phyloP scores from a whole-genome alignment of 441 rosid species.

The Erysimum cheiri region DNA sequence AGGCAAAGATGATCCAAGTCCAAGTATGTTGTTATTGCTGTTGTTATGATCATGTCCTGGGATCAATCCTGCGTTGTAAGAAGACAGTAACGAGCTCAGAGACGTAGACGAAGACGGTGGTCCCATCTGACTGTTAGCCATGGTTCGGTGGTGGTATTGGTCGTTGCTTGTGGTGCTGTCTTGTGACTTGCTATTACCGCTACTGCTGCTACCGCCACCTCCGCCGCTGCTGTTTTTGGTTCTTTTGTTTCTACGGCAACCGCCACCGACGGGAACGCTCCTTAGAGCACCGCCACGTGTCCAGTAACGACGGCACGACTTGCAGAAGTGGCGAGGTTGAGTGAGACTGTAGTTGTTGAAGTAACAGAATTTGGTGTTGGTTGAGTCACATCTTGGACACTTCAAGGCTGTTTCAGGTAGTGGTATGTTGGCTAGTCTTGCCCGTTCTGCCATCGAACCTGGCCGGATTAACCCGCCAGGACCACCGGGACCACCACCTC shows the following conservation, averaged over 20 bases:
- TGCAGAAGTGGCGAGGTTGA: slow-evolving; percentile 76
- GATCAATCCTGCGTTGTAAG: slow-evolving; percentile 50
- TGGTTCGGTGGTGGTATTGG: slow-evolving; percentile 41
- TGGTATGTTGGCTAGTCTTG: slow-evolving; percentile 58
- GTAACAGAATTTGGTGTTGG: slow-evolving; percentile 72
- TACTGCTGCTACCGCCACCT: slow-evolving; percentile 44
- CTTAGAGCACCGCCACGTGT: slow-evolving; percentile 67
- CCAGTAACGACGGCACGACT: slow-evolving; percentile 72
- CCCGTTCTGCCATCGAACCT: slow-evolving; percentile 66
- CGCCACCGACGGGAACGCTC: slow-evolving; percentile 69
- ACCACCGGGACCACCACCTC: slow-evolving; percentile 31
- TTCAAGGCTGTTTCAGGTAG: slow-evolving; percentile 56
- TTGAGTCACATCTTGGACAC: slow-evolving; percentile 68
- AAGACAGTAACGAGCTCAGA: slow-evolving; percentile 47
- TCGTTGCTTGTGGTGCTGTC: slow-evolving; percentile 43
- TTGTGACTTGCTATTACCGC: slow-evolving; percentile 47
- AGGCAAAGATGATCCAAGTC: slow-evolving; percentile 46
- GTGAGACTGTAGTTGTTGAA: slow-evolving; percentile 70
- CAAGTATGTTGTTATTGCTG: slow-evolving; percentile 34
- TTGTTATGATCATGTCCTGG: slow-evolving; percentile 44
- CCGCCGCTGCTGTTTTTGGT: slow-evolving; percentile 54
- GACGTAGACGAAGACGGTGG: slow-evolving; percentile 40
- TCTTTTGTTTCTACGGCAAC: slow-evolving; percentile 67
- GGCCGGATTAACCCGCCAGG: slow-evolving; percentile 52
- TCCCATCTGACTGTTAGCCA: slow-evolving; percentile 43